Evolutionary conservation across 306 rosid genomes (phyloP), one percentile per base, ranked within the genome.

Genomic region (Lathyrus tuberosus): DNA sequence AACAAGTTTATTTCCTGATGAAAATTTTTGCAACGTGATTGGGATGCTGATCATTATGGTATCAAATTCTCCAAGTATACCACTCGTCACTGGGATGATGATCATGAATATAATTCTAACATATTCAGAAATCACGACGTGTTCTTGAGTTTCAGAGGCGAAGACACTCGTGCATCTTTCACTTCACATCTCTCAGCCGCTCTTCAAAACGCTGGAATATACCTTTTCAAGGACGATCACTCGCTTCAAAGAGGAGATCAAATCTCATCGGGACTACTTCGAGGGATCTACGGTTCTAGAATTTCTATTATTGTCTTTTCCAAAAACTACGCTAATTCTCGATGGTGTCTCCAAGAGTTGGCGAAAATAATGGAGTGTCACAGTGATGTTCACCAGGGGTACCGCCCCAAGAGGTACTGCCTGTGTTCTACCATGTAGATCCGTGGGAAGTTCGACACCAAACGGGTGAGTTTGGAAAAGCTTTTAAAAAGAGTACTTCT

Each of bases 231-330:
- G 11, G 54, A 48, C 0, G 24, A 48, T 48, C 54, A 48, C 2
- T 48, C 54, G 0, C 54, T 48, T 16, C 54, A 16, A 48, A 48
- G 24, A 16, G 54, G 54, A 48, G 1, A 15, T 48, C 2, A 1
- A 10, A 38, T 66, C 6, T 31, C 67, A 4, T 1, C 0, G 0
- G 16, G 47, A 17, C 5, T 46, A 1, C 4, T 18, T 1, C 5
- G 3, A 5, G 52, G 18, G 0, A 75, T 75, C 1, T 3, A 30
- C 9, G 14, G 24, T 2, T 66, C 68, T 14, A 4, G 2, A 33
- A 33, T 66, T n/a, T 14, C 53, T 1, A 11, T 75, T 3, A 3
- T 57, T 1, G n/a, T 75, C 5, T 65, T 74, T 49, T 74, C 79
- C 6, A 65, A 3, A 14, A 33, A 56, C 12, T 74, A 42, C 0